Evolutionary conservation across 1,284 basidiomycete species (phyloP).

Genomic region (Veloboletus limbatus): DNA sequence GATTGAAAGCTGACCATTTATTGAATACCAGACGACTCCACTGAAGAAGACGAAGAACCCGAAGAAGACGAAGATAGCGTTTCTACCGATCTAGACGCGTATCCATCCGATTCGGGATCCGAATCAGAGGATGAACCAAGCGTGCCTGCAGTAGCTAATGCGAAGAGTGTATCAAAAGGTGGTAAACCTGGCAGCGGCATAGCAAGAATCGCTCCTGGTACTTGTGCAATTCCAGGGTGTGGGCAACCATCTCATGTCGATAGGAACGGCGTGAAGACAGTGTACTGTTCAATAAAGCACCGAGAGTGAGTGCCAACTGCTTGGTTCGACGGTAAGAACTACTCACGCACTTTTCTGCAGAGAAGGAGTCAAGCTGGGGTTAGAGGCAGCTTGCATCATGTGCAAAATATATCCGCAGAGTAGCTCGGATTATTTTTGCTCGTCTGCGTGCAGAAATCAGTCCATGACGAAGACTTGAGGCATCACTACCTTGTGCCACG

Average conservation of each 20-base stretch:
- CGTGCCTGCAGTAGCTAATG: slow-evolving; percentile 4
- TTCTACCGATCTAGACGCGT: slow-evolving; percentile 33
- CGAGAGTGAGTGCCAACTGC: slow-evolving; percentile 28
- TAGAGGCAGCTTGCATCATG: slow-evolving; percentile 35
- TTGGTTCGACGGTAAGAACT: slow-evolving; percentile 3
- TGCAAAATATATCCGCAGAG: slow-evolving; percentile 33
- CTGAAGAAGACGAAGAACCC: slow-evolving; percentile 27
- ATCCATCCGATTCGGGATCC: slow-evolving; percentile 32
- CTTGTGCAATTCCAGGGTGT: slow-evolving; percentile 27
- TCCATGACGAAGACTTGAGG: slow-evolving; percentile 34
- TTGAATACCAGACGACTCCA: slow-evolving; percentile 19
- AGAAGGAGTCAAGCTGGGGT: slow-evolving; percentile 31
- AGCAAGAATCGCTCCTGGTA: slow-evolving; percentile 14
- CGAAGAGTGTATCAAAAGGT: slow-evolving; percentile 12
- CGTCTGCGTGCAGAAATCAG: slow-evolving; percentile 30
- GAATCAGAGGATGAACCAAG: slow-evolving; percentile 25
- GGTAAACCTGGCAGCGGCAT: slow-evolving; percentile 13
- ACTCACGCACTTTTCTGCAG: slow-evolving; percentile 16
- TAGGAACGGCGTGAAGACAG: slow-evolving; percentile 26
- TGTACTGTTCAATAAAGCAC: slow-evolving; percentile 32
- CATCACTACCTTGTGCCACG: not conserved
- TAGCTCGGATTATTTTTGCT: slow-evolving; percentile 34
- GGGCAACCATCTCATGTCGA: slow-evolving; percentile 27
- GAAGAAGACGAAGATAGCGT: slow-evolving; percentile 16
- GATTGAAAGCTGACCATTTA: slow-evolving; percentile 13